Conservation (phyloP, 495 filamentous ascomycete genomes). For the Xylaria venustula region DNA sequence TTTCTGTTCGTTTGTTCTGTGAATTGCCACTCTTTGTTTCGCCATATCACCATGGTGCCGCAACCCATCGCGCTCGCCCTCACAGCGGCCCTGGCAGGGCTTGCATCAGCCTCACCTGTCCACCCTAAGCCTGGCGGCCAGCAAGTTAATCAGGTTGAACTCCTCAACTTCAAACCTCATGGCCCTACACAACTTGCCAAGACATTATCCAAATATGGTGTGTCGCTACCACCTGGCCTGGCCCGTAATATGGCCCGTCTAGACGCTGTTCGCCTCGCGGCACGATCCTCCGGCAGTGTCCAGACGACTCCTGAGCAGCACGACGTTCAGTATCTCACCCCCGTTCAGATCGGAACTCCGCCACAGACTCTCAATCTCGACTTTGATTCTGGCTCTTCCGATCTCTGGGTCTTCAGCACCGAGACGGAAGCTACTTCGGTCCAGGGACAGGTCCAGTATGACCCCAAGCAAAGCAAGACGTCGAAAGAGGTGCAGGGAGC, state of each 20-base stretch:
- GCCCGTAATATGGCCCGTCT: slow-evolving; percentile 30
- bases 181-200: slow-evolving; percentile 54
- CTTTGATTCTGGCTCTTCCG: slow-evolving; percentile 70
- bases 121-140: slow-evolving; percentile 21
- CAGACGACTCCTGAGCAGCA: slow-evolving; percentile 53
- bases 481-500: slow-evolving; percentile 49
- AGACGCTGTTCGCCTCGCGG: slow-evolving; percentile 12
- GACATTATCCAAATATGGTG: slow-evolving; percentile 58
- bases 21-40: background rate
- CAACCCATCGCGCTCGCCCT: slow-evolving; percentile 18
- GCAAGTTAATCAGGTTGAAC: slow-evolving; percentile 26
- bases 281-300: slow-evolving; percentile 45
- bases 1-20: background rate
- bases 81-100: slow-evolving; percentile 21
- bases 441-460: slow-evolving; percentile 53
- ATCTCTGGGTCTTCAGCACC: slow-evolving; percentile 54
- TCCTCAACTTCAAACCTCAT: slow-evolving; percentile 44
- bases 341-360: slow-evolving; percentile 56
- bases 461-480: slow-evolving; percentile 41
- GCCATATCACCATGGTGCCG: slow-evolving; percentile 19
- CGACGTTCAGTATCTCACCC: slow-evolving; percentile 62
- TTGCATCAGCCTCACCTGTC: slow-evolving; percentile 19
- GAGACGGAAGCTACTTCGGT: slow-evolving; percentile 45
- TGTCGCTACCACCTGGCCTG: slow-evolving; percentile 31
- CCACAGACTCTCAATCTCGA: slow-evolving; percentile 59